Conservation (phyloP, 352 stramenopile species). For the Phytophthora cajani region DNA sequence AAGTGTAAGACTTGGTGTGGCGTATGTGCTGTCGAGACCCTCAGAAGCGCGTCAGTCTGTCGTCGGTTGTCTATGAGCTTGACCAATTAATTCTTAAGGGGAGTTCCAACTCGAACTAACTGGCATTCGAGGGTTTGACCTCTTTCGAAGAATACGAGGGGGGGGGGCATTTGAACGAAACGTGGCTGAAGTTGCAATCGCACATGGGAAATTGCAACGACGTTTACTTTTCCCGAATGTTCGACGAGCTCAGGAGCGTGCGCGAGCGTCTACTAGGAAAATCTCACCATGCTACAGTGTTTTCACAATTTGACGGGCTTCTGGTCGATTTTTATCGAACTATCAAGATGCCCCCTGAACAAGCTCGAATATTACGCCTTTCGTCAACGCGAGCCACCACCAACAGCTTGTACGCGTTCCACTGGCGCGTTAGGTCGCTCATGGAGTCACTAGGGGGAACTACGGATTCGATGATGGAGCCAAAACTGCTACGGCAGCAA, state of each 20-base stretch:
- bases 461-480: no score
- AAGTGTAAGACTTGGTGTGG: slow-evolving; percentile 9
- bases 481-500: background rate
- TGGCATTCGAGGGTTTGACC: background rate
- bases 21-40: slow-evolving; percentile 18
- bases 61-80: slow-evolving; percentile 4
- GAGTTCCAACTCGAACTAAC: background rate
- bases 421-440: slow-evolving; percentile 6
- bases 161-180: background rate
- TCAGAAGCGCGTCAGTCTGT: background rate
- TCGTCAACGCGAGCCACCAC: slow-evolving; percentile 4
- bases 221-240: background rate
- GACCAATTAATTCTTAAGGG: background rate
- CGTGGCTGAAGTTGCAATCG: background rate
- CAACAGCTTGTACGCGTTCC: slow-evolving; percentile 8
- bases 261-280: background rate
- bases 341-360: slow-evolving; percentile 9
- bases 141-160: background rate
- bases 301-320: slow-evolving; percentile 1
- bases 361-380: slow-evolving; percentile 5
- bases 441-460: background rate
- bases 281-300: background rate
- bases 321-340: slow-evolving; percentile 8
- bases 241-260: background rate
- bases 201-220: slow-evolving; percentile 1